Evolutionary conservation across 2,329 filamentous ascomycete genomes (phyloP).

Genomic region (Cryphonectria parasitica): DNA sequence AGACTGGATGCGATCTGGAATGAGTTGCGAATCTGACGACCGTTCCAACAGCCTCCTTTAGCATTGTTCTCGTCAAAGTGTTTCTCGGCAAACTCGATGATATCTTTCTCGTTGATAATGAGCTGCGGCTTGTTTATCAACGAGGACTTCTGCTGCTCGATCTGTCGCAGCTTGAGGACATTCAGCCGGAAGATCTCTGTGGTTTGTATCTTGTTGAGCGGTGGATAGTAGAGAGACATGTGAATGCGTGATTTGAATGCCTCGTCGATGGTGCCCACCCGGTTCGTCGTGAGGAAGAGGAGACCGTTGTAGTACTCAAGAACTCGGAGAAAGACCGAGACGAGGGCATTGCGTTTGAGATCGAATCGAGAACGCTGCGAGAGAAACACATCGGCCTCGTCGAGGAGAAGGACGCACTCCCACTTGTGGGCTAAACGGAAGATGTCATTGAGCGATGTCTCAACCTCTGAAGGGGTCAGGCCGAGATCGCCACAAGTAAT

Average conservation of each 20-base stretch:
- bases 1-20: constrained; percentile 38
- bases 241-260: constrained; percentile 36
- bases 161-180: constrained; percentile 15
- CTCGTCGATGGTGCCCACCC: constrained; percentile 37
- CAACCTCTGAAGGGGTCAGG: constrained; percentile 33
- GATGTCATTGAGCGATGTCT: constrained; percentile 34
- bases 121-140: constrained; percentile 29
- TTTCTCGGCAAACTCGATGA: constrained; percentile 14
- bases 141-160: constrained; percentile 14
- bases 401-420: constrained; percentile 46
- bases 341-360: constrained; percentile 39
- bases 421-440: constrained; percentile 40
- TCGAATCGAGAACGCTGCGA: constrained; percentile 32
- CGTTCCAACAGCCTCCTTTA: constrained; percentile 38
- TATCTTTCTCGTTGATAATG: constrained; percentile 17
- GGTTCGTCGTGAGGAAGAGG: constrained; percentile 44
- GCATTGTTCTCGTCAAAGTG: constrained; percentile 17
- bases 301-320: constrained; percentile 40
- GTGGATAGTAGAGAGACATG: constrained; percentile 39
- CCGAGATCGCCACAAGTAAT: constrained; percentile 39
- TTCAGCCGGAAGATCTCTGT: constrained; percentile 29
- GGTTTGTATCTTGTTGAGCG: constrained; percentile 23
- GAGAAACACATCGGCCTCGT: constrained; percentile 51
- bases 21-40: constrained; percentile 42
- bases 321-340: constrained; percentile 33